Evolutionary conservation across 331 rosid genomes (phyloP).

Genomic region (Acacia concinna): DNA sequence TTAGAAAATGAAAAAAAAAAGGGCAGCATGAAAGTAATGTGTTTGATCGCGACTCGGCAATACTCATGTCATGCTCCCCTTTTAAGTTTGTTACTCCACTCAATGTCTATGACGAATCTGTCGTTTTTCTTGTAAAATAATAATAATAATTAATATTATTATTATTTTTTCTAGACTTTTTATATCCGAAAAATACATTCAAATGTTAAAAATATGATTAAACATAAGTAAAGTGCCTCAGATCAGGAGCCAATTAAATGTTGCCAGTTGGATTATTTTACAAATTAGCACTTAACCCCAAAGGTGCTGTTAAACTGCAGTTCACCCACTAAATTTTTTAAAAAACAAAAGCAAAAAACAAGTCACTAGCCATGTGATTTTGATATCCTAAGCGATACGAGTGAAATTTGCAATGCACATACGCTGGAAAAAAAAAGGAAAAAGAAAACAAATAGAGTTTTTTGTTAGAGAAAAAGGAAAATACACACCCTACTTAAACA

Average conservation of each 20-base stretch:
- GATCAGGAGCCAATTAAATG: neutral
- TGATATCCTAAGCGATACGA: neutral
- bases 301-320: neutral
- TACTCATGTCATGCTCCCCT: neutral
- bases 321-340: neutral
- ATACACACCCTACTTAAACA: too few relatives aligned
- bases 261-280: neutral
- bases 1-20: neutral
- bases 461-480: too few relatives aligned
- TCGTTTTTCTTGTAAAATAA: neutral
- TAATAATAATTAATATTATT: neutral
- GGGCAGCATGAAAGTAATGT: neutral
- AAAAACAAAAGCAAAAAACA: neutral
- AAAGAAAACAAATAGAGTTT: too few relatives aligned
- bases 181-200: too few relatives aligned
- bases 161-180: too few relatives aligned
- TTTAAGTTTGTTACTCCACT: slow-evolving; percentile 8
- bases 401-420: neutral
- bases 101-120: neutral
- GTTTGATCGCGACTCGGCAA: neutral
- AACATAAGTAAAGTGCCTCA: too few relatives aligned
- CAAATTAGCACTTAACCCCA: neutral
- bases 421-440: too few relatives aligned
- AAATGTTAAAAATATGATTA: too few relatives aligned
- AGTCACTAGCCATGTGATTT: neutral